These are phyloP conservation scores for Apiosordaria backusii DNA, from an alignment of 495 filamentous ascomycete species.

Conservation along the genomic window DNA sequence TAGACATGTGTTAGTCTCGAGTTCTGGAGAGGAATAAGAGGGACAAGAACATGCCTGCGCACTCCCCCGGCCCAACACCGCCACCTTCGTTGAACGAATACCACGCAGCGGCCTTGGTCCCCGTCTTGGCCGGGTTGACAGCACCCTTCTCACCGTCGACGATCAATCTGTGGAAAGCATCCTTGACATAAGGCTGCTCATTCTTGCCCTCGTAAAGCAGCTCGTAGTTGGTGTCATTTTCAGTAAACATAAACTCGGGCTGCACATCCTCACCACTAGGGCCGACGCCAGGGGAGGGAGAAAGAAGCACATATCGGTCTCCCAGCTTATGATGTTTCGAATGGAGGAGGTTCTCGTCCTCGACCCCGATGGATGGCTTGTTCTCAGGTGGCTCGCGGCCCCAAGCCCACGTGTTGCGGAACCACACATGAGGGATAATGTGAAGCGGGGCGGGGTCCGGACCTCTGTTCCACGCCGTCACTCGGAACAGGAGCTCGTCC, in stretches of 20 bases:
- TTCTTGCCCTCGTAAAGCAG: conserved; percentile 74
- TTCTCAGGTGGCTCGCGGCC: conserved; percentile 65
- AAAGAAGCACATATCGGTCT: conserved; percentile 77
- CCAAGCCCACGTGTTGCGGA: conserved; percentile 96
- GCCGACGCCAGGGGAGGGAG: conserved; percentile 82
- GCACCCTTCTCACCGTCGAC: conserved; percentile 75
- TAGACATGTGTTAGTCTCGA: conserved; percentile 15
- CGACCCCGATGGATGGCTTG: conserved; percentile 69
- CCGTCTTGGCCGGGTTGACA: conserved; percentile 73
- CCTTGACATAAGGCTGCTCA: conserved; percentile 80
- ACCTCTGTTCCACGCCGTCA: conserved; percentile 93
- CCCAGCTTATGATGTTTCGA: conserved; percentile 75
- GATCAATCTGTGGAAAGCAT: conserved; percentile 88
- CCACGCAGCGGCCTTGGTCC: conserved; percentile 90
- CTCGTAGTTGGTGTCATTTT: conserved; percentile 88
- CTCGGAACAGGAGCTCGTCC: conserved; percentile 88
- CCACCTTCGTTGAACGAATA: conserved; percentile 85
- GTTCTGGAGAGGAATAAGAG: neutral
- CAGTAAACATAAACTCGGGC: conserved; percentile 83
- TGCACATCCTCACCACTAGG: conserved; percentile 74
- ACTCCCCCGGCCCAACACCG: conserved; percentile 83
- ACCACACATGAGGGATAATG: conserved; percentile 94
- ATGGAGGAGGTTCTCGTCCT: conserved; percentile 62
- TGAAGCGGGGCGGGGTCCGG: conserved; percentile 86
- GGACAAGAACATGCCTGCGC: conserved; percentile 51